phyloP scores from a whole-genome alignment of 177 flowering plant genomes.

The Vitis hybrid region DNA sequence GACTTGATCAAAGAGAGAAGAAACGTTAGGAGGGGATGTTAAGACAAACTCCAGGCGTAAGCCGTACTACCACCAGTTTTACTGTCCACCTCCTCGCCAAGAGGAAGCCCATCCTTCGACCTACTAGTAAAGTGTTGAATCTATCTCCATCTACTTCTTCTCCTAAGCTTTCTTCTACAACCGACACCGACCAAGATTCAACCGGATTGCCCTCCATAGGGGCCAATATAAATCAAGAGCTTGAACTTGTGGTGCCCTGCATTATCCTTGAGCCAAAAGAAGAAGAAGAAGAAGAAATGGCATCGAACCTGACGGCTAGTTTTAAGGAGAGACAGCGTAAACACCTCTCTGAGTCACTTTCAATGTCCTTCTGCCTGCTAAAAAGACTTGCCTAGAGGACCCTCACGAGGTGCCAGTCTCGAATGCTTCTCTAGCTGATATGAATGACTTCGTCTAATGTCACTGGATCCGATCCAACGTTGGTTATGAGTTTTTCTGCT shows the following conservation, averaged over 20 bases:
- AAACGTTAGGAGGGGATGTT: fast-evolving
- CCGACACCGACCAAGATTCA: fast-evolving
- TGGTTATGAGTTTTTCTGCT: fast-evolving
- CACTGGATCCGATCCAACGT: fast-evolving
- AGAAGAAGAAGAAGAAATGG: too few relatives aligned
- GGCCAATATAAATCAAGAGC: too few relatives aligned
- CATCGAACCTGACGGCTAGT: too few relatives aligned
- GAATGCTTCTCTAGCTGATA: fast-evolving
- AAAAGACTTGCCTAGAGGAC: fast-evolving
- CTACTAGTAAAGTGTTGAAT: fast-evolving
- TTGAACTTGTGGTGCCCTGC: too few relatives aligned
- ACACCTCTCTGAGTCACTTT: fast-evolving
- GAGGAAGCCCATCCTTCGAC: fast-evolving
- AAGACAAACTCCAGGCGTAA: fast-evolving
- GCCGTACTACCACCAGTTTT: too few relatives aligned
- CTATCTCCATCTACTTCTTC: too few relatives aligned
- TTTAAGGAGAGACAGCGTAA: too few relatives aligned
- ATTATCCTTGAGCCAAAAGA: too few relatives aligned
- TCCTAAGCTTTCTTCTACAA: too few relatives aligned
- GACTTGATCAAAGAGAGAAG: too few relatives aligned
- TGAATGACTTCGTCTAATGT: too few relatives aligned
- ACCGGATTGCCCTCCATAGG: fast-evolving
- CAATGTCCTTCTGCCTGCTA: fast-evolving
- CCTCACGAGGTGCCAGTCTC: fast-evolving
- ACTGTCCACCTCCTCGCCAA: fast-evolving